Base-by-base conservation (phyloP, 192 early-diverging fungal genomes). In the Lunasporangiospora selenospora region DNA sequence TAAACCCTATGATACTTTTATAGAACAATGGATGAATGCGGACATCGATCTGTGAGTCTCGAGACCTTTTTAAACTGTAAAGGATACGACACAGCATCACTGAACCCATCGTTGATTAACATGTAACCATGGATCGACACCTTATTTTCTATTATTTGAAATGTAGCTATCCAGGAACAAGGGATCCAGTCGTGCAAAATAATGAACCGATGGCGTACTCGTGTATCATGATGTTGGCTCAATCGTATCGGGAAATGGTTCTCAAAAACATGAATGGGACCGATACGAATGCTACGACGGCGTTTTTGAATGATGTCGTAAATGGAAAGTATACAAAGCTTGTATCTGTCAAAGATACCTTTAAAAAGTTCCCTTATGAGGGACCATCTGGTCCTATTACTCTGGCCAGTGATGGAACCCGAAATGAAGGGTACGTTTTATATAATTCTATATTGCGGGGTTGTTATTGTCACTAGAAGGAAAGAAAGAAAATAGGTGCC, bases 131-230 rank as follows among this genome's bases (percentile, higher is more conserved):
- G n/a, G n/a, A n/a, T n/a, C n/a, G n/a, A n/a, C n/a, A n/a, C n/a
- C n/a, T n/a, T 21, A 3, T 30, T 13, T 27, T 37, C 12, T 13
- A 26, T 31, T 2, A 21, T 24, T 21, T 26, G 3, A 1, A 32
- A n/a, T n/a, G 21, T 53, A 82, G 81, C 1, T 82, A 75, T 46
- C 81, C 81, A 3, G 66, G 56, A 45, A 65, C 75, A 33, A 75
- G 66, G 15, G 41, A 61, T 39, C 48, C 65, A 23, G 59, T 54
- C 10, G 53, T 82, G 23, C 54, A 41, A 24, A 64, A 65, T 16
- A 75, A 77, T 21, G 79, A 81, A 60, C 71, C 61, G 29, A 75
- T 82, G 53, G 81, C 77, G 0, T 82, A 82, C 53, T 79, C 77
- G 1, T 82, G 81, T 39, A 78, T 82, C 62, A 76, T 77, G 69